These are phyloP conservation scores for Lactifluus echinatus DNA, from an alignment of 768 basidiomycete genomes.

Conservation along the genomic window DNA sequence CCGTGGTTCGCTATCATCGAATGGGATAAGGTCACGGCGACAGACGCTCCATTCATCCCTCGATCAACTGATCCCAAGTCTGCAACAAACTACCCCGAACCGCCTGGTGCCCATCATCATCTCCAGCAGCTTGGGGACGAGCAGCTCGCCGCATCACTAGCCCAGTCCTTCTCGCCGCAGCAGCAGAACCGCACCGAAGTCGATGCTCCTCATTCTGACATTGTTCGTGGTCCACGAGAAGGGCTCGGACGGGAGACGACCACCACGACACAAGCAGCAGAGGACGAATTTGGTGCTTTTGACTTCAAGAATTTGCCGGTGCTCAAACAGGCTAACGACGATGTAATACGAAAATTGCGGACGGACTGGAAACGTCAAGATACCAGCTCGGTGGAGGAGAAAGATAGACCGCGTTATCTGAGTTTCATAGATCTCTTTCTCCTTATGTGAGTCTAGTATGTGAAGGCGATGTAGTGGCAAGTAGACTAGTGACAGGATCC, in stretches of 20 bases:
- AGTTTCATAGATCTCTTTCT: too few relatives aligned
- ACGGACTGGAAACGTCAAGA: constrained; percentile 89
- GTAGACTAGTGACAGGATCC: too few relatives aligned
- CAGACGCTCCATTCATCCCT: constrained; percentile 92
- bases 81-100: constrained; percentile 99
- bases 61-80: constrained; percentile 93
- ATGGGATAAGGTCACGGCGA: constrained; percentile 84
- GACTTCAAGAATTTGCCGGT: constrained; percentile 96
- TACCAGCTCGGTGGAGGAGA: too few relatives aligned
- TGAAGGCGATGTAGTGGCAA: too few relatives aligned
- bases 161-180: constrained; percentile 33
- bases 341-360: constrained; percentile 91
- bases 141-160: constrained; percentile 50
- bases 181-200: constrained; percentile 36
- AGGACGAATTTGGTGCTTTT: constrained; percentile 95
- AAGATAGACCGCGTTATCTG: too few relatives aligned
- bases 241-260: too few relatives aligned
- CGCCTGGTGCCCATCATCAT: constrained; percentile 87
- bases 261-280: constrained; percentile 45
- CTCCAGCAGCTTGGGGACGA: constrained; percentile 90
- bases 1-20: constrained; percentile 86
- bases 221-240: constrained; percentile 20
- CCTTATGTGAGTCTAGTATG: too few relatives aligned
- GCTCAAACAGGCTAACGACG: constrained; percentile 96
- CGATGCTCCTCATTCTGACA: constrained; percentile 21